Percentiles rank a stretch among this genome's conserved stretches.
Conservation (phyloP, 2,329 filamentous ascomycete genomes). For the Blastomyces percursus region DNA sequence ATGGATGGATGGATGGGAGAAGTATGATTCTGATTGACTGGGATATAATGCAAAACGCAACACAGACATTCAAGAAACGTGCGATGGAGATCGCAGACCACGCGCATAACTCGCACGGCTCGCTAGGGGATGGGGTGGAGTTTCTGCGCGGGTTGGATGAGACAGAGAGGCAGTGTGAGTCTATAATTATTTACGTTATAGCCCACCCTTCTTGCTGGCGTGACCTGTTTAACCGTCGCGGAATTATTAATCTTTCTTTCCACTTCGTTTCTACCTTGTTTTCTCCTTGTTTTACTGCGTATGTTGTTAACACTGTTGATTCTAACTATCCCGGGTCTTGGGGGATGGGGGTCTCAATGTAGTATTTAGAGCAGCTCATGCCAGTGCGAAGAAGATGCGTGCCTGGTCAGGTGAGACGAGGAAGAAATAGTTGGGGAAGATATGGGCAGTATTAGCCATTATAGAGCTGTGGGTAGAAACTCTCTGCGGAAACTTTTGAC, state of each 20-base stretch:
- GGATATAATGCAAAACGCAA: not conserved
- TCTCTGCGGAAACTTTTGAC: no score
- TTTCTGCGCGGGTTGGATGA: conserved; percentile 85
- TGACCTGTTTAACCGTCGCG: no score
- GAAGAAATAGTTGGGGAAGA: conserved; percentile 25
- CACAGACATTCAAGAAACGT: conserved; percentile 66
- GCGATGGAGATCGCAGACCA: conserved; percentile 78
- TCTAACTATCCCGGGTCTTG: conserved; percentile 14
- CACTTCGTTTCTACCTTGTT: not conserved
- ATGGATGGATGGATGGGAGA: not conserved
- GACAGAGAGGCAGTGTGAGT: conserved; percentile 60
- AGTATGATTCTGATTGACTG: no score
- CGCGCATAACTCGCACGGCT: conserved; percentile 70
- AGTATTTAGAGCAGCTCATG: conserved; percentile 64
- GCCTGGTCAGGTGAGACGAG: conserved; percentile 58
- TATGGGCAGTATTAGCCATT: no score
- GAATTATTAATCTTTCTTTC: not conserved
- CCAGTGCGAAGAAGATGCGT: conserved; percentile 58
- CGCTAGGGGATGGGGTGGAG: conserved; percentile 56
- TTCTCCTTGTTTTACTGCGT: not conserved
- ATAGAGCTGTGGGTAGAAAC: no score
- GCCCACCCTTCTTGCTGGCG: not conserved
- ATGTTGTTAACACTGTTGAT: not conserved
- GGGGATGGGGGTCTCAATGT: no score
- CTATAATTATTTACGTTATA: not conserved